Percentiles rank a stretch among this genome's conserved stretches.
Evolutionary conservation across 1,284 basidiomycete species (phyloP).

Genomic region (Austroboletus olivaceoglutinosus): DNA sequence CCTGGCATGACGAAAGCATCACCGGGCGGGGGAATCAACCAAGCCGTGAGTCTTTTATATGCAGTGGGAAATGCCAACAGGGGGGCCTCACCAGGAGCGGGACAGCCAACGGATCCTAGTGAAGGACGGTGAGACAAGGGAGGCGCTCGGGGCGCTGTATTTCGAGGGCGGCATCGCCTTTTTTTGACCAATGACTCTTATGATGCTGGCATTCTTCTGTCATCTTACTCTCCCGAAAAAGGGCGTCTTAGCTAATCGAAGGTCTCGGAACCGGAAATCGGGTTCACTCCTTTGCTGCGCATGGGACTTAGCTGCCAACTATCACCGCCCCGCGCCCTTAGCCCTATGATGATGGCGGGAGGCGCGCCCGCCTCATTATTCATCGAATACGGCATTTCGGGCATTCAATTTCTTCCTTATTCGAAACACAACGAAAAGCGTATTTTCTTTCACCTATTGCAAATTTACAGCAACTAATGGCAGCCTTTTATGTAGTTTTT

Average conservation of each 20-base stretch:
- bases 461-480: no score
- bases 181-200: slow-evolving; percentile 29
- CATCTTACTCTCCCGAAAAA: slow-evolving; percentile 14
- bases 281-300: neutral
- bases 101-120: slow-evolving; percentile 25
- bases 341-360: no score
- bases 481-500: no score
- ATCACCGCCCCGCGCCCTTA: no score
- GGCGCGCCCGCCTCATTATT: no score
- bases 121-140: slow-evolving; percentile 16
- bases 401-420: no score
- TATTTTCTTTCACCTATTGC: no score
- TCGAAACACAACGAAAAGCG: no score
- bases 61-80: slow-evolving; percentile 1
- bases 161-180: slow-evolving; percentile 24
- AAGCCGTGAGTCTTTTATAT: slow-evolving; percentile 25
- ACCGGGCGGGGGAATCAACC: slow-evolving; percentile 1
- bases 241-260: slow-evolving; percentile 19
- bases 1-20: slow-evolving; percentile 27
- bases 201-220: slow-evolving; percentile 9
- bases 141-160: slow-evolving; percentile 20
- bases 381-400: no score
- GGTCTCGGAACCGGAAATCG: neutral
- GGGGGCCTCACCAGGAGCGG: slow-evolving; percentile 19
- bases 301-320: no score